phyloP scores from a whole-genome alignment of 2,329 filamentous ascomycete species.

The Penicillium sp. region DNA sequence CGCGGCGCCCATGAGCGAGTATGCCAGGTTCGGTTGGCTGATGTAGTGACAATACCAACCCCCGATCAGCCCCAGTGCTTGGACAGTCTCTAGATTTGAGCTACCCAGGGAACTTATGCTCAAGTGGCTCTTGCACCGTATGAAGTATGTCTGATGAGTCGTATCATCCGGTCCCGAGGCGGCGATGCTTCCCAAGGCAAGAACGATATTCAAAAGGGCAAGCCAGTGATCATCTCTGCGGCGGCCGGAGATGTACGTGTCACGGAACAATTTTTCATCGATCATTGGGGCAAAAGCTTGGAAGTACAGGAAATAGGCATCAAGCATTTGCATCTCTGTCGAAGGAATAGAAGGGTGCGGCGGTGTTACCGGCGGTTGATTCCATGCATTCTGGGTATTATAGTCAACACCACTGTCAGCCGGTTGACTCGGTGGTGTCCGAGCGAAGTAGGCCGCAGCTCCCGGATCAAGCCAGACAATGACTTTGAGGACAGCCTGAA shows the following conservation, averaged over 20 bases:
- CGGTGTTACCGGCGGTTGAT: constrained; percentile 40
- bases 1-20: constrained; percentile 68
- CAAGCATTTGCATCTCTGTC: constrained; percentile 66
- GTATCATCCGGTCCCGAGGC: constrained; percentile 62
- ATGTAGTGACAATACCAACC: constrained; percentile 77
- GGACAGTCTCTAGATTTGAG: constrained; percentile 69
- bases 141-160: constrained; percentile 68
- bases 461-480: constrained; percentile 59
- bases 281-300: constrained; percentile 72
- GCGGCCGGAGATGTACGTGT: constrained; percentile 61
- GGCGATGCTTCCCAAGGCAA: constrained; percentile 70
- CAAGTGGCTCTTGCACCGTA: constrained; percentile 64
- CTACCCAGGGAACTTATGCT: constrained; percentile 66
- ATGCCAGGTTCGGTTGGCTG: constrained; percentile 73
- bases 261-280: constrained; percentile 68
- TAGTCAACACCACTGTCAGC: constrained; percentile 17
- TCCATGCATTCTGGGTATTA: constrained; percentile 24
- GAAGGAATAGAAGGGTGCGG: constrained; percentile 55
- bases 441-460: constrained; percentile 48
- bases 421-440: constrained; percentile 31
- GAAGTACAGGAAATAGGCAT: constrained; percentile 72
- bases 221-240: constrained; percentile 69
- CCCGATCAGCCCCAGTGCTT: constrained; percentile 68
- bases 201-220: constrained; percentile 71
- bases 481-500: constrained; percentile 70